A percentile compares a stretch with the other conserved stretches of the same genome.
phyloP scores from a whole-genome alignment of 164 flowering plant genomes.

The Magnolia officinalis region DNA sequence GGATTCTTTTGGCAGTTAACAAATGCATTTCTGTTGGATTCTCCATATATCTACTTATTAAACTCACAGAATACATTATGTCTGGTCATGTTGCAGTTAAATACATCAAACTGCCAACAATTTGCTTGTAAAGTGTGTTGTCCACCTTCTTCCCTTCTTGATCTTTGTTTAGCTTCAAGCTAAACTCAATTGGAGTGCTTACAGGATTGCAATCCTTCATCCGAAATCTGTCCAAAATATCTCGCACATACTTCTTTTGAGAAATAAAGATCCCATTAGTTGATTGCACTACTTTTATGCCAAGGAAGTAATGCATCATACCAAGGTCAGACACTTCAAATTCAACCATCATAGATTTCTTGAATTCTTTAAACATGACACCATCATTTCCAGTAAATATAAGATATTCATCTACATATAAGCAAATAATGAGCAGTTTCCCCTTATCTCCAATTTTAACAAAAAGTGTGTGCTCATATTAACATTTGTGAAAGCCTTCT shows the following conservation, averaged over 20 bases:
- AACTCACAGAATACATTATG: too few species aligned
- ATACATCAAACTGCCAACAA: not conserved
- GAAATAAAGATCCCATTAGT: not conserved
- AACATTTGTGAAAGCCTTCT: too few species aligned
- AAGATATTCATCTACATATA: slow-evolving; percentile 14
- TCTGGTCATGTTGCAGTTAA: slow-evolving; percentile 3
- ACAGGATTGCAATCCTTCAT: slow-evolving; percentile 8
- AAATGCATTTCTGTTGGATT: too few species aligned
- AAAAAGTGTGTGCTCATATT: too few species aligned
- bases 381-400: slow-evolving; percentile 10
- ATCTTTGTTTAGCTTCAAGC: slow-evolving; percentile 1
- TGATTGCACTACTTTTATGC: slow-evolving; percentile 12
- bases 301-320: slow-evolving; percentile 13
- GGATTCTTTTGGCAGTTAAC: too few species aligned
- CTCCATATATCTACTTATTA: too few species aligned
- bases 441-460: not conserved
- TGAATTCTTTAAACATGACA: not conserved
- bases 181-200: not conserved
- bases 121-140: slow-evolving; percentile 4
- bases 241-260: too few species aligned
- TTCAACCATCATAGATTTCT: slow-evolving; percentile 8
- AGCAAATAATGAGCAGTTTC: not conserved
- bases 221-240: not conserved
- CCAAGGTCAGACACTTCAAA: slow-evolving; percentile 11
- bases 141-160: not conserved